A percentile compares a stretch with the other conserved stretches of the same genome.
These are phyloP conservation scores for Candida oleophila DNA, from an alignment of 805 yeast species.

Conservation along the genomic window DNA sequence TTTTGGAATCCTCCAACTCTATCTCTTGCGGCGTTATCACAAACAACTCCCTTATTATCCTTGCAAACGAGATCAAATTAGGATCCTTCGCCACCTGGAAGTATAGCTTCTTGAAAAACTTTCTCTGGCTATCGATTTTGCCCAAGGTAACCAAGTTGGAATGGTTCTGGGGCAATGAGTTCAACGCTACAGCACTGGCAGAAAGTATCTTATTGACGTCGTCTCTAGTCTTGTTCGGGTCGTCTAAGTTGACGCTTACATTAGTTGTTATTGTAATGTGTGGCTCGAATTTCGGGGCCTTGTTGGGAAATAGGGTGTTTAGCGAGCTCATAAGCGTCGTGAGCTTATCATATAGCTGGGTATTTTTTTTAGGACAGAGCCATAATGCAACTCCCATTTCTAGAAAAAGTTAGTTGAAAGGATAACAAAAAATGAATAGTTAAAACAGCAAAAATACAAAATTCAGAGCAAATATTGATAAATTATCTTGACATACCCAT, in stretches of 20 bases:
- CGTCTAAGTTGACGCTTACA: conserved; percentile 42
- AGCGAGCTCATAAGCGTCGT: conserved; percentile 61
- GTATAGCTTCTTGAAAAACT: conserved; percentile 53
- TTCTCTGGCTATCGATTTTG: conserved; percentile 46
- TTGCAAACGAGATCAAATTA: conserved; percentile 50
- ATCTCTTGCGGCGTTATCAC: conserved; percentile 44
- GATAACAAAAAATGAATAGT: background rate
- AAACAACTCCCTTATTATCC: conserved; percentile 56
- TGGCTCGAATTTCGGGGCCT: conserved; percentile 66
- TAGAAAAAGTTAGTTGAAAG: background rate
- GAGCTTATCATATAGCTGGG: conserved; percentile 55
- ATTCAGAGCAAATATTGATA: background rate
- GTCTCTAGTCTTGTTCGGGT: conserved; percentile 39
- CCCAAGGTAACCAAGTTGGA: conserved; percentile 40
- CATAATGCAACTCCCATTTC: conserved; percentile 59
- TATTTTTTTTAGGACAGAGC: conserved; percentile 65
- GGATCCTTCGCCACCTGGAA: conserved; percentile 46
- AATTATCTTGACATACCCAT: background rate
- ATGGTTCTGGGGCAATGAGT: conserved; percentile 41
- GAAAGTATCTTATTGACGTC: conserved; percentile 61
- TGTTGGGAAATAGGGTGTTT: conserved; percentile 67
- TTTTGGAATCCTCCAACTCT: conserved; percentile 33
- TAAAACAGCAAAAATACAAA: background rate
- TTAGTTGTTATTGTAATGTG: conserved; percentile 76
- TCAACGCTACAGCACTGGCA: conserved; percentile 56